Evolutionary conservation across 2,329 filamentous ascomycete genomes (phyloP).

Genomic region (Botrytis squamosa): DNA sequence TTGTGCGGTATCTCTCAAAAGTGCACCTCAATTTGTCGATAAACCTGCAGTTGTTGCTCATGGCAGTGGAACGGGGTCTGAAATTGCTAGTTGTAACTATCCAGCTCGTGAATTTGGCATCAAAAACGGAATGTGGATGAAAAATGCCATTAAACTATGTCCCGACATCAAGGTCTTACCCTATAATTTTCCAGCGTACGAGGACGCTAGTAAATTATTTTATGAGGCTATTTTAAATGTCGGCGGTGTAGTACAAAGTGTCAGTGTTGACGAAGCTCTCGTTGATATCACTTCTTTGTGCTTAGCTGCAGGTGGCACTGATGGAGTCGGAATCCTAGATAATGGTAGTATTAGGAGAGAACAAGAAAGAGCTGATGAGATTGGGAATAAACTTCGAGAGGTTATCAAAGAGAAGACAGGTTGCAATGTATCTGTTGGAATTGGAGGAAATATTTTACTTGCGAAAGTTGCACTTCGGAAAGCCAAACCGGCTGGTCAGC

Average conservation of each 20-base stretch:
- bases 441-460: slow-evolving; percentile 84
- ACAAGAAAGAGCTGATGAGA: slow-evolving; percentile 72
- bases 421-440: slow-evolving; percentile 88
- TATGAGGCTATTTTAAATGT: slow-evolving; percentile 80
- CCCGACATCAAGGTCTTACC: slow-evolving; percentile 85
- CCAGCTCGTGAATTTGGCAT: slow-evolving; percentile 80
- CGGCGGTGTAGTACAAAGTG: slow-evolving; percentile 86
- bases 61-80: slow-evolving; percentile 77
- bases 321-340: slow-evolving; percentile 64
- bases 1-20: slow-evolving; percentile 84
- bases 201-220: slow-evolving; percentile 84
- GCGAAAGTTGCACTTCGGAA: slow-evolving; percentile 88
- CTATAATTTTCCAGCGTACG: slow-evolving; percentile 93
- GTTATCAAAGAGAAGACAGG: slow-evolving; percentile 72
- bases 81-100: slow-evolving; percentile 98
- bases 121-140: slow-evolving; percentile 99
- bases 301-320: slow-evolving; percentile 61
- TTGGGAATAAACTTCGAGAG: slow-evolving; percentile 66
- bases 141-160: slow-evolving; percentile 76
- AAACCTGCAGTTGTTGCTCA: slow-evolving; percentile 90
- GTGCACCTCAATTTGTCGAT: slow-evolving; percentile 68
- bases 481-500: slow-evolving; percentile 92
- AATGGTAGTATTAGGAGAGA: slow-evolving; percentile 72
- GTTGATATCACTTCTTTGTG: slow-evolving; percentile 77
- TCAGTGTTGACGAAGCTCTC: slow-evolving; percentile 93